phyloP scores from a whole-genome alignment of 768 basidiomycete species.

The Fibroporia radiculosa region DNA sequence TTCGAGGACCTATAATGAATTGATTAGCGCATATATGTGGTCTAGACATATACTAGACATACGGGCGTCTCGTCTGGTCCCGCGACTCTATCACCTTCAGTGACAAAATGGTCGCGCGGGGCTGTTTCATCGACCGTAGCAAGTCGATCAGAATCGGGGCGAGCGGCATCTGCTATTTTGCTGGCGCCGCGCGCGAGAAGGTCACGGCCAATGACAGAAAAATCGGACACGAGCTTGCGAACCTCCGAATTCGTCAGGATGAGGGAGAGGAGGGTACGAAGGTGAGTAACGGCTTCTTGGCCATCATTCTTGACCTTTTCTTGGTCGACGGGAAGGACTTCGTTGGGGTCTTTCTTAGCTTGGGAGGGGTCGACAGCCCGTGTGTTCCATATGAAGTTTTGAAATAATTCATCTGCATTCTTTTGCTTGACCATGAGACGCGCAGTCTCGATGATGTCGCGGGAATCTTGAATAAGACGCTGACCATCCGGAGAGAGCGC shows the following conservation, averaged over 20 bases:
- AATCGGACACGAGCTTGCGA: constrained; percentile 80
- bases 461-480: constrained; percentile 68
- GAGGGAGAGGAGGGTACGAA: constrained; percentile 81
- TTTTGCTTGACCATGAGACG: constrained; percentile 70
- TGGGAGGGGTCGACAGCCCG: constrained; percentile 40
- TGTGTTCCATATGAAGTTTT: constrained; percentile 85
- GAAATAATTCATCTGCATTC: constrained; percentile 87
- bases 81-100: constrained; percentile 33
- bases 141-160: constrained; percentile 58
- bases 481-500: constrained; percentile 73
- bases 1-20: constrained; percentile 24
- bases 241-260: constrained; percentile 91
- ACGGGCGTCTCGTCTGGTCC: constrained; percentile 40
- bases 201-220: constrained; percentile 73
- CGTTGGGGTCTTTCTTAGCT: constrained; percentile 34
- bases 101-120: constrained; percentile 59
- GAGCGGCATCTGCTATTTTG: constrained; percentile 62
- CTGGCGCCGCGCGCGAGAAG: constrained; percentile 67
- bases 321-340: constrained; percentile 41
- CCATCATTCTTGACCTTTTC: constrained; percentile 27
- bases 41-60: constrained; percentile 5
- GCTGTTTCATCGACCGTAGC: constrained; percentile 62
- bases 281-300: constrained; percentile 64
- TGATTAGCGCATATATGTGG: not conserved
- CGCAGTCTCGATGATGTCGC: constrained; percentile 71